A percentile compares a stretch with the other conserved stretches of the same genome.
These are phyloP conservation scores for Mrakia blollopis DNA, from an alignment of 768 basidiomycete species.

Conservation along the genomic window DNA sequence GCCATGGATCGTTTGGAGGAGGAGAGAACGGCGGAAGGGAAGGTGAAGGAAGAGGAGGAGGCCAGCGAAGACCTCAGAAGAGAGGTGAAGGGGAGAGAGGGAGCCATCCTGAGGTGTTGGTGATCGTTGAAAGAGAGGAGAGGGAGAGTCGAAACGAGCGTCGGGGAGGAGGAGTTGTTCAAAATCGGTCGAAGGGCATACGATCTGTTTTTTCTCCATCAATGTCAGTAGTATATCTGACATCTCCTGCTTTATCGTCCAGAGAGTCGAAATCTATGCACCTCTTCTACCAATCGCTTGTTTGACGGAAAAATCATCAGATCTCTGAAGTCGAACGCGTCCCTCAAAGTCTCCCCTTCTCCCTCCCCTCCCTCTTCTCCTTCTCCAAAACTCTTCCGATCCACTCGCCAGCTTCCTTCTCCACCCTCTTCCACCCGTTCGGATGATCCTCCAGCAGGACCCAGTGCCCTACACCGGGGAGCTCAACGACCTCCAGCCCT, in stretches of 20 bases:
- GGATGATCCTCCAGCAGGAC: not conserved
- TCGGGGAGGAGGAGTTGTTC: not conserved
- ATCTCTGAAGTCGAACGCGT: no score
- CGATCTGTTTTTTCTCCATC: not conserved
- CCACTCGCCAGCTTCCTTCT: not conserved
- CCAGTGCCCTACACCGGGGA: not conserved
- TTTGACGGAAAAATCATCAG: no score
- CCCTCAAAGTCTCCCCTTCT: not conserved
- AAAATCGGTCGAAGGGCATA: not conserved
- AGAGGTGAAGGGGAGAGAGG: constrained; percentile 5
- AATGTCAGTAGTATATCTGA: no score
- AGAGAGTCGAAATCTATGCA: no score
- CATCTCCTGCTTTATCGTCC: no score
- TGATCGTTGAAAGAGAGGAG: not conserved
- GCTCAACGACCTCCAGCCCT: not conserved
- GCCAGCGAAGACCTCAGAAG: constrained; percentile 2
- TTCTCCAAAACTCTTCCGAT: not conserved
- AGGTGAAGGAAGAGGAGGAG: not conserved
- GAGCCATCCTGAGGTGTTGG: not conserved
- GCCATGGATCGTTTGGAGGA: constrained; percentile 16
- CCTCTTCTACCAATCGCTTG: no score
- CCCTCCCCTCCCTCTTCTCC: not conserved
- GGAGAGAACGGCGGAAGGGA: not conserved
- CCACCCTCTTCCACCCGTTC: constrained; percentile 1
- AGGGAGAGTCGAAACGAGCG: not conserved